Conservation (phyloP, 345 rosid genomes). For the Ceriops decandra region DNA sequence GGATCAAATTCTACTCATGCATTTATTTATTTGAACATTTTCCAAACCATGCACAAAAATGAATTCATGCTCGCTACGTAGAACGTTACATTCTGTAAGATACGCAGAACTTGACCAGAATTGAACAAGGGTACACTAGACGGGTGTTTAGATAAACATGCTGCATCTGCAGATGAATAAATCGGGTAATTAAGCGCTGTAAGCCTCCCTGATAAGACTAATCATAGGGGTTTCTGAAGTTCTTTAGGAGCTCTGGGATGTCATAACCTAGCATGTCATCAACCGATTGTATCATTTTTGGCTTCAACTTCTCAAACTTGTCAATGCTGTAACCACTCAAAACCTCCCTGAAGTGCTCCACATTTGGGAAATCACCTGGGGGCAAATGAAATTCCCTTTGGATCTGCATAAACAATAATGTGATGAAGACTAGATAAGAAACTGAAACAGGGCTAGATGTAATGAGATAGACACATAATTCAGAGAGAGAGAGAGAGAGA, state of each 20-base stretch:
- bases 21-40: too few species aligned
- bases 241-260: constrained; percentile 78
- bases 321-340: constrained; percentile 75
- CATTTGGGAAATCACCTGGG: constrained; percentile 84
- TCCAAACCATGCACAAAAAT: too few species aligned
- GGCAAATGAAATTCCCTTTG: constrained; percentile 85
- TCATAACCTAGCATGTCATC: constrained; percentile 94
- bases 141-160: too few species aligned
- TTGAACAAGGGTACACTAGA: too few species aligned
- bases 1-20: too few species aligned
- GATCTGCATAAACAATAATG: constrained; percentile 43
- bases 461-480: too few species aligned
- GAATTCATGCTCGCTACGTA: too few species aligned
- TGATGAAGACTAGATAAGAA: not conserved
- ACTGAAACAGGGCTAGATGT: not conserved
- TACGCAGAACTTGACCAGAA: too few species aligned
- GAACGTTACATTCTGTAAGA: too few species aligned
- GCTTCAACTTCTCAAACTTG: constrained; percentile 83
- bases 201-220: constrained; percentile 10
- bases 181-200: too few species aligned
- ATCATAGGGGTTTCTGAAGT: constrained; percentile 81
- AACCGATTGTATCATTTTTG: constrained; percentile 88
- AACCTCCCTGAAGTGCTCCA: constrained; percentile 69
- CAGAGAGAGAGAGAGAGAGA: not conserved
- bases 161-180: too few species aligned